Evolutionary conservation across 352 stramenopile species (phyloP), one percentile per base, ranked within the genome.

Genomic region (Phytophthora sp.): DNA sequence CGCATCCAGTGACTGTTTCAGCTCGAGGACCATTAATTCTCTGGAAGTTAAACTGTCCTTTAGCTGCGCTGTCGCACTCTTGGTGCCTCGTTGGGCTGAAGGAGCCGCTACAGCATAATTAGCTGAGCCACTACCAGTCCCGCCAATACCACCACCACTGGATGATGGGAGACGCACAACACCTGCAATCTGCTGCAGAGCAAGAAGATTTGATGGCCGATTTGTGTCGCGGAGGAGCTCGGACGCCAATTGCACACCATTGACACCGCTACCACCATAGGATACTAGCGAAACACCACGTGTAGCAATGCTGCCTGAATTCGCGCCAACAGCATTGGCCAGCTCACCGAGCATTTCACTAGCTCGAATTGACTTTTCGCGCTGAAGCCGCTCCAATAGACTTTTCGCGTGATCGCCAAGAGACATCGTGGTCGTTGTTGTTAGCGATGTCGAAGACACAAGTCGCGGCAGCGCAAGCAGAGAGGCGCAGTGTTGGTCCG

Each of bases 211-310:
- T 10, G 84, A 90, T 44, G 88, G 86, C 5, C 88, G 84, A 59
- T 96, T 96, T 32, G 88, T 96, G 43, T 94, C 88, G 4, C 85
- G 84, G n/a, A 96, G 59, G 24, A 96, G 57, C 57, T 96, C 87
- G 3, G 88, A 95, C 18, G 87, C 87, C 15, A 96, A 63, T 44
- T 96, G 88, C 23, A 96, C 88, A n/a, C 88, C 88, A 43, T 96
- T 96, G 5, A 95, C 82, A 30, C 85, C 82, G 17, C 78, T 92
- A 6, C 83, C 75, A 31, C 86, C 83, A 42, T 94, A 91, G n/a
- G 86, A 94, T 0, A 94, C 84, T 5, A 94, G 68, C 32, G 84
- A 92, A 8, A 91, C 84, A 20, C 84, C 82, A 23, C 82, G 76
- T 0, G 79, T 79, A 3, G 84, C 77, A 38, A 91, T 79, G 31